These are phyloP conservation scores for Pestalotiopsis sp. DNA, from an alignment of 2,329 filamentous ascomycete genomes.

Conservation along the genomic window DNA sequence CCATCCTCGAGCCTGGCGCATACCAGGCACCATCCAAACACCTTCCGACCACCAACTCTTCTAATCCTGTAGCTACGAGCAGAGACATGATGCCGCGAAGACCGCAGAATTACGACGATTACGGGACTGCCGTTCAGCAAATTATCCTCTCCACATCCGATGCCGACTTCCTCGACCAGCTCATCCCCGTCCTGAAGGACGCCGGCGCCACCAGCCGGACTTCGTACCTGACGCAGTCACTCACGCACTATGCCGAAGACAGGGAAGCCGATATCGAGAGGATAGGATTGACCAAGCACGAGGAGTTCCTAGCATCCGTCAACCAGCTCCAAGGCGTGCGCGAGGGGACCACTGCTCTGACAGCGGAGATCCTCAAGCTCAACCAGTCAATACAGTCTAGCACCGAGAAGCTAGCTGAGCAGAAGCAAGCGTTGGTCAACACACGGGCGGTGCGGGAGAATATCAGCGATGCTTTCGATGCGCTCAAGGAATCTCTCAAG, in stretches of 20 bases:
- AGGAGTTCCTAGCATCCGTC: slow-evolving; percentile 92
- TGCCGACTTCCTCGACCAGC: slow-evolving; percentile 90
- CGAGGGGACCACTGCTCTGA: slow-evolving; percentile 86
- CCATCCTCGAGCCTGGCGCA: neutral
- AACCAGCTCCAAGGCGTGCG: slow-evolving; percentile 91
- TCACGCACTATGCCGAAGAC: slow-evolving; percentile 81
- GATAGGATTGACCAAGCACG: slow-evolving; percentile 93
- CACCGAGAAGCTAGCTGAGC: slow-evolving; percentile 89
- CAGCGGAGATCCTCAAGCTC: slow-evolving; percentile 85
- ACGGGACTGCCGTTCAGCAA: slow-evolving; percentile 52
- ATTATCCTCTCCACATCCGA: slow-evolving; percentile 92
- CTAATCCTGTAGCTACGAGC: neutral
- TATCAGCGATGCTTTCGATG: slow-evolving; percentile 88
- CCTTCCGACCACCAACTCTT: neutral
- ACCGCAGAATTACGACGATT: slow-evolving; percentile 35
- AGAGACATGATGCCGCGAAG: slow-evolving; percentile 25
- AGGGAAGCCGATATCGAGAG: slow-evolving; percentile 90
- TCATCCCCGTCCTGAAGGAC: slow-evolving; percentile 93
- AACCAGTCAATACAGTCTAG: slow-evolving; percentile 95
- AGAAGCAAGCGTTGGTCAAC: slow-evolving; percentile 93
- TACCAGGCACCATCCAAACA: neutral
- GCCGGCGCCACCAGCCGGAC: slow-evolving; percentile 76
- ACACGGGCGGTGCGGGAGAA: slow-evolving; percentile 92
- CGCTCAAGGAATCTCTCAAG: slow-evolving; percentile 86
- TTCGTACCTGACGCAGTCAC: slow-evolving; percentile 72